Evolutionary conservation across 345 rosid genomes (phyloP), one percentile per base, ranked within the genome.

Genomic region (Noccaea bulbosa): DNA sequence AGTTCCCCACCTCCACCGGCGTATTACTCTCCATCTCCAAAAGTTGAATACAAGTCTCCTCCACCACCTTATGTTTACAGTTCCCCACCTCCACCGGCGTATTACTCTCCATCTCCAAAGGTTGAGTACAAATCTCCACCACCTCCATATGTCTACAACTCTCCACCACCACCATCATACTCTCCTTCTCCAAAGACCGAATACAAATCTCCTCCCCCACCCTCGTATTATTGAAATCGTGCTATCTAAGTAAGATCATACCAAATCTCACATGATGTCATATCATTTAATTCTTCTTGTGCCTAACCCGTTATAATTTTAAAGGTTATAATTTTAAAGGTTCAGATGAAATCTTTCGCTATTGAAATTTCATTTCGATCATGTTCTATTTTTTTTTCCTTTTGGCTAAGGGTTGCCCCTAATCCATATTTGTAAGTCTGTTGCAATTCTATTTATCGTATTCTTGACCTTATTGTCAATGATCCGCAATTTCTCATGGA

Each of bases 141-240:
- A 10, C 27, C 43, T 16, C 62, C 62, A 10, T 56, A 35, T 35
- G 43, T 56, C 8, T 35, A 57, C 62, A 2, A n/a, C 2, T 58
- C 63, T 38, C 63, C 63, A 58, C 65, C 65, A 11, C 65, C 65
- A 22, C 20, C 65, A 7, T 4, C 49, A 12, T 59, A 59, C 20
- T 40, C 37, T 59, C 65, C 20, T 40, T 59, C 49, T 24, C 49
- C 48, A 24, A 59, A 39, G 20, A 12, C 20, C 1, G 65, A 59
- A 22, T 59, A 59, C 37, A 59, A 40, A 40, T 40, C 65, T 59
- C 49, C 49, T 59, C 65, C 65, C 4, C 65, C 65, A 20, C 49
- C 65, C 5, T 12, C 49, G 0, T 59, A 40, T 24, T 59, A 59
- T 7, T 59, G 20, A 40, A 22, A n/a, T 7, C 11, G 8, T 10